phyloP scores from a whole-genome alignment of 257 asterid species.

The Solanum paucissectum region DNA sequence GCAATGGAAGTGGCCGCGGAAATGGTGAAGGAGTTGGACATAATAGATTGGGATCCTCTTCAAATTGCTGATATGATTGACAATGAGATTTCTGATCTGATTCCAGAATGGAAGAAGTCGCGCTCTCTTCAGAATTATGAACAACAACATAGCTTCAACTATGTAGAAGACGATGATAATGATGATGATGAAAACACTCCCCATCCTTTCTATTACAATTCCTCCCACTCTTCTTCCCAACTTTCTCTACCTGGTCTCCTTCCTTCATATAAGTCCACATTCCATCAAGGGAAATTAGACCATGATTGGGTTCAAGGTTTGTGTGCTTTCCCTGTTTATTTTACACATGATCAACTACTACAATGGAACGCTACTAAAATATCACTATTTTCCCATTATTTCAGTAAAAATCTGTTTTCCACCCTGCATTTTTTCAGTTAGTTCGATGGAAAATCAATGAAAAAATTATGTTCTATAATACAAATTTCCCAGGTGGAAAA shows the following conservation, averaged over 20 bases:
- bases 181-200: conserved; percentile 37
- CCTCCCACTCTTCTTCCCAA: conserved; percentile 52
- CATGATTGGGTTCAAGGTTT: conserved; percentile 43
- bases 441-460: no score
- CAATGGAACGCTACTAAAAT: background rate
- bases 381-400: no score
- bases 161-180: conserved; percentile 1
- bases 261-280: conserved; percentile 9
- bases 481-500: no score
- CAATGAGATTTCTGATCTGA: conserved; percentile 39
- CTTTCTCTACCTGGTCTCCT: conserved; percentile 36
- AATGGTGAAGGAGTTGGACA: conserved; percentile 70
- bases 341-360: background rate
- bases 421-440: no score
- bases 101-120: conserved; percentile 38
- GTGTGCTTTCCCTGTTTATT: background rate
- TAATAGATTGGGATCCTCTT: conserved; percentile 54
- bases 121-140: conserved; percentile 8
- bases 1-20: conserved; percentile 63
- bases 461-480: no score
- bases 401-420: no score
- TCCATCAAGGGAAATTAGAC: conserved; percentile 5
- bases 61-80: conserved; percentile 80
- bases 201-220: conserved; percentile 36
- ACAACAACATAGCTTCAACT: conserved; percentile 37